Evolutionary conservation across 768 basidiomycete species (phyloP).

Genomic region (Wakefieldia striispora): DNA sequence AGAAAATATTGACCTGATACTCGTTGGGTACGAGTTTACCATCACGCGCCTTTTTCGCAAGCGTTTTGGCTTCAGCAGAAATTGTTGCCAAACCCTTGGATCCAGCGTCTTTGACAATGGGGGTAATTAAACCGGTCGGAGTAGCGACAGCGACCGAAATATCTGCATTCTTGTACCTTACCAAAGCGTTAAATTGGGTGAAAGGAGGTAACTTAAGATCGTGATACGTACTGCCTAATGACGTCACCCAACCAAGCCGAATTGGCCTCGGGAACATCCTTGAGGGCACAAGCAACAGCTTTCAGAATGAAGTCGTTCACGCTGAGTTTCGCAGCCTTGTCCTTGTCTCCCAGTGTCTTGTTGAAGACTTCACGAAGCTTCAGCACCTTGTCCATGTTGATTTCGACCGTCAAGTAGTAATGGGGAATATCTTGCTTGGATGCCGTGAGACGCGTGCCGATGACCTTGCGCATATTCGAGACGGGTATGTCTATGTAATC

Average conservation of each 20-base stretch:
- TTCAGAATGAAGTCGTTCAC: conserved; percentile 99
- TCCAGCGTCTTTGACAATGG: conserved; percentile 92
- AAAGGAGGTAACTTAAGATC: background rate
- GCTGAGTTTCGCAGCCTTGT: conserved; percentile 89
- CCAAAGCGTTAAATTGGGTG: background rate
- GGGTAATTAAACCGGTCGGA: conserved; percentile 93
- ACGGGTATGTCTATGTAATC: conserved; percentile 90
- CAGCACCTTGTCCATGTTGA: conserved; percentile 94
- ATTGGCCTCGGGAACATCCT: conserved; percentile 96
- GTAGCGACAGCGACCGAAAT: conserved; percentile 98
- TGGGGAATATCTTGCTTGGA: conserved; percentile 96
- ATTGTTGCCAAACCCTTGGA: conserved; percentile 91
- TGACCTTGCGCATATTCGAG: conserved; percentile 92
- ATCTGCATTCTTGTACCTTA: conserved; percentile 92
- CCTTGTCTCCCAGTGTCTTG: conserved; percentile 78
- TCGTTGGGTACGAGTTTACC: conserved; percentile 93
- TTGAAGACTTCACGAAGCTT: conserved; percentile 97
- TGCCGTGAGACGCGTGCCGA: conserved; percentile 86
- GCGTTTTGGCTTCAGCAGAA: conserved; percentile 85
- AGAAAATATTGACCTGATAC: conserved; percentile 69
- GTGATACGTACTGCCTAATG: conserved; percentile 78
- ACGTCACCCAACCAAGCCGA: conserved; percentile 96
- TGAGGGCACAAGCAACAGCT: conserved; percentile 85
- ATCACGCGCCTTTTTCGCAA: conserved; percentile 95
- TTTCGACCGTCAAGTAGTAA: conserved; percentile 92